These are phyloP conservation scores for Linnemannia schmuckeri DNA, from an alignment of 192 early-diverging fungal genomes.

Conservation along the genomic window DNA sequence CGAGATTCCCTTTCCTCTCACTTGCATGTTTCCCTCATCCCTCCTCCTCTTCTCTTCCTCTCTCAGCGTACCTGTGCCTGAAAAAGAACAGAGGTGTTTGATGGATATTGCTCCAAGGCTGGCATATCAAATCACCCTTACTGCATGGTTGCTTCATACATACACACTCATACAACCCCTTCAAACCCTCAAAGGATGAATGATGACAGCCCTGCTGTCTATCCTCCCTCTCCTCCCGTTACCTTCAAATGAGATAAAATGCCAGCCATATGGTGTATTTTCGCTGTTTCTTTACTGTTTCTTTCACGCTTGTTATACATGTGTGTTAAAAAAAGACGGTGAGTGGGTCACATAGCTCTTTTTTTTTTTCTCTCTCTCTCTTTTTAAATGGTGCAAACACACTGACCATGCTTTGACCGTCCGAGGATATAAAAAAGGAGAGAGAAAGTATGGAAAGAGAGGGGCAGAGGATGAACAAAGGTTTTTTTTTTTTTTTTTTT, in stretches of 20 bases:
- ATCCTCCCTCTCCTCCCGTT: not conserved
- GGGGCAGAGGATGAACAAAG: not conserved
- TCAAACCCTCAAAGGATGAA: not conserved
- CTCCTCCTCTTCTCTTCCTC: not conserved
- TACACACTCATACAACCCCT: not conserved
- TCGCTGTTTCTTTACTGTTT: not conserved
- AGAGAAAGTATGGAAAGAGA: not conserved
- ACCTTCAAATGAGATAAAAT: slow-evolving; percentile 18
- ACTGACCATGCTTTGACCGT: slow-evolving; percentile 17
- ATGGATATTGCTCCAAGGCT: not conserved
- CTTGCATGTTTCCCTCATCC: not conserved
- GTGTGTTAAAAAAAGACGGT: not conserved
- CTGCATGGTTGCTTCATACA: not conserved
- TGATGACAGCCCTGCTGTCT: not conserved
- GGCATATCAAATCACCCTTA: not conserved
- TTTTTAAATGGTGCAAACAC: not conserved
- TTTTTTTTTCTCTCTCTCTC: not conserved
- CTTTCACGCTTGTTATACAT: not conserved
- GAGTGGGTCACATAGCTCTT: not conserved
- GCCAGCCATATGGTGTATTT: slow-evolving; percentile 4
- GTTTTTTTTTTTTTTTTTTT: not conserved
- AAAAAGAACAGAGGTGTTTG: not conserved
- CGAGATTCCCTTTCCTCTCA: not conserved
- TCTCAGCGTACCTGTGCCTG: not conserved
- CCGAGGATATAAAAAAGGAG: not conserved